These are phyloP conservation scores for Blastobotrys americana DNA, from an alignment of 805 yeast species.

Conservation along the genomic window DNA sequence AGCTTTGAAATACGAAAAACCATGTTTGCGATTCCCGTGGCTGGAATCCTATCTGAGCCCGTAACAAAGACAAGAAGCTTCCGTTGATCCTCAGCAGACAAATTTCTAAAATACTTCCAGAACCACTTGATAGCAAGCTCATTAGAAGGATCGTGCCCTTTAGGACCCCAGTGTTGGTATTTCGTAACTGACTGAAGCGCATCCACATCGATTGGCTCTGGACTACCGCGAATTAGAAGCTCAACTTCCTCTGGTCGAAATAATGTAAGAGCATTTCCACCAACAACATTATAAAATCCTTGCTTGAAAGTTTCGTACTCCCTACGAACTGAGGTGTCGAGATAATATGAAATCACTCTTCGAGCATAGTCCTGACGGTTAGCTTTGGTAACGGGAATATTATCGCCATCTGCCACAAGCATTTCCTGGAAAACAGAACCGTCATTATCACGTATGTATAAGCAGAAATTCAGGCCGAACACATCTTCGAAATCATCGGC, in stretches of 20 bases:
- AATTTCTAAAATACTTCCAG: constrained; percentile 65
- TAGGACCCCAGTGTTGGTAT: constrained; percentile 56
- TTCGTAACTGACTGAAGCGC: constrained; percentile 64
- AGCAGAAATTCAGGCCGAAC: constrained; percentile 57
- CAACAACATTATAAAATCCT: constrained; percentile 73
- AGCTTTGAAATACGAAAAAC: constrained; percentile 60
- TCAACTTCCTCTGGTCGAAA: constrained; percentile 80
- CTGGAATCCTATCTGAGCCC: constrained; percentile 88
- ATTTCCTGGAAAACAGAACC: constrained; percentile 41
- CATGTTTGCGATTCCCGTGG: constrained; percentile 78
- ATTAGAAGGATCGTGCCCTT: constrained; percentile 32
- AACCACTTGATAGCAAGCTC: constrained; percentile 63
- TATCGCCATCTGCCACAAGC: constrained; percentile 53
- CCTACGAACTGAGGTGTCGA: constrained; percentile 45
- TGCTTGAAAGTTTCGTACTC: constrained; percentile 52
- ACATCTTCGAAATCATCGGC: constrained; percentile 39
- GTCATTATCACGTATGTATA: constrained; percentile 40
- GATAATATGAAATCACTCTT: constrained; percentile 52
- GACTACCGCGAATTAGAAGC: constrained; percentile 67
- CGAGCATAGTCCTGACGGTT: constrained; percentile 58
- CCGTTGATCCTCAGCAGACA: constrained; percentile 45
- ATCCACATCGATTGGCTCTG: constrained; percentile 60
- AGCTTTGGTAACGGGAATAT: constrained; percentile 45
- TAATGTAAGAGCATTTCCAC: constrained; percentile 70
- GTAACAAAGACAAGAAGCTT: constrained; percentile 70